These are phyloP conservation scores for Lyophyllum shimeji DNA, from an alignment of 768 basidiomycete species.

Conservation along the genomic window DNA sequence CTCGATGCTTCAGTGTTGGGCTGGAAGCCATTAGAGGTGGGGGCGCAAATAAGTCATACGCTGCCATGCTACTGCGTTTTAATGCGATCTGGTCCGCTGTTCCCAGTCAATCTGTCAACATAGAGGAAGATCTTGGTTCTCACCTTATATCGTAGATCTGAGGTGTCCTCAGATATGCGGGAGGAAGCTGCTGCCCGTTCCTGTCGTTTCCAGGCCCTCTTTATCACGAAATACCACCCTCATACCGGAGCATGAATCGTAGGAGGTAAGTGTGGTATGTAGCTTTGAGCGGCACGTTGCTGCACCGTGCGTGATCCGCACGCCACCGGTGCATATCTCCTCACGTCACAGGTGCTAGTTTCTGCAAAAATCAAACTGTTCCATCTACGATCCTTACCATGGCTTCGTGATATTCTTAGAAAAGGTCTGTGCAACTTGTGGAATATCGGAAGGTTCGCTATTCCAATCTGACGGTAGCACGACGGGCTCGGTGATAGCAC, in stretches of 20 bases:
- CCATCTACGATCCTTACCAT: neutral
- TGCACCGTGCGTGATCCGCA: neutral
- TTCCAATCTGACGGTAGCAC: neutral
- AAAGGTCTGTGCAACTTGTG: too few relatives aligned
- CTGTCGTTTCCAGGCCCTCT: conserved; percentile 2
- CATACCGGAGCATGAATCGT: neutral
- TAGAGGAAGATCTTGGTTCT: neutral
- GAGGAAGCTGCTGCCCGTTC: neutral
- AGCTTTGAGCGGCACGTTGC: neutral
- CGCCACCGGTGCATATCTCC: neutral
- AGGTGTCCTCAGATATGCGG: conserved; percentile 1
- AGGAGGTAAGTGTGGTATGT: neutral
- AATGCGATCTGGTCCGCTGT: neutral
- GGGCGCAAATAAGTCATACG: neutral
- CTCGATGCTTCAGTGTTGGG: conserved; percentile 9
- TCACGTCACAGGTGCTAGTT: too few relatives aligned
- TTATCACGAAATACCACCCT: conserved; percentile 8
- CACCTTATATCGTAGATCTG: conserved; percentile 3
- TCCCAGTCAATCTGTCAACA: conserved; percentile 1
- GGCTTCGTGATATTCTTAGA: neutral
- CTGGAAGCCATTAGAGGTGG: neutral
- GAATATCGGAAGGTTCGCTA: neutral
- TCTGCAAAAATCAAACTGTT: too few relatives aligned
- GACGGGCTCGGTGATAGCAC: neutral
- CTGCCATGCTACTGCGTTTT: neutral